Conservation (phyloP, 768 basidiomycete species). For the Naganishia friedmannii region DNA sequence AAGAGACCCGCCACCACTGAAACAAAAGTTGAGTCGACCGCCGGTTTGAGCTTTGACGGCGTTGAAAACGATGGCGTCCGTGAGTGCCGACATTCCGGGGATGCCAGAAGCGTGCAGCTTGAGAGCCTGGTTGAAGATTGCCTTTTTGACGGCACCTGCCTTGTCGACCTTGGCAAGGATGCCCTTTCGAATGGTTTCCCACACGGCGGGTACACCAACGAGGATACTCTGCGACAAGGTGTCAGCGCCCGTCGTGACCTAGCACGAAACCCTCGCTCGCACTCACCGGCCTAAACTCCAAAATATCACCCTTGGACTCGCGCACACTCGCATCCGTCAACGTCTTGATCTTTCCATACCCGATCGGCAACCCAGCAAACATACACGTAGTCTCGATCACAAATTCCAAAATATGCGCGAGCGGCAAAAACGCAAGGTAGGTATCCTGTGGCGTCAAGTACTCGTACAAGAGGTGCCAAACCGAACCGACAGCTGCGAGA, state of each 20-base stretch:
- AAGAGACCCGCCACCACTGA: slow-evolving; percentile 71
- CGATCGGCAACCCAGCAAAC: slow-evolving; percentile 42
- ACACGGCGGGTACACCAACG: slow-evolving; percentile 48
- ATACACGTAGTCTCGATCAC: slow-evolving; percentile 50
- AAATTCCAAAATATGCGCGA: slow-evolving; percentile 49
- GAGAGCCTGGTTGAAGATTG: slow-evolving; percentile 45
- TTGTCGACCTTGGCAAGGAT: slow-evolving; percentile 48
- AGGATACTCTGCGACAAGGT: slow-evolving; percentile 33
- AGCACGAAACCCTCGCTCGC: no score
- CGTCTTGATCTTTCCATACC: slow-evolving; percentile 49
- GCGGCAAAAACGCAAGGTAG: slow-evolving; percentile 42
- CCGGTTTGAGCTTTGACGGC: slow-evolving; percentile 80
- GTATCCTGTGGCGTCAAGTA: slow-evolving; percentile 40
- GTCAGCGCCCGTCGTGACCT: no score
- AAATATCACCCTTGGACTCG: slow-evolving; percentile 48
- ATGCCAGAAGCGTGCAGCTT: not conserved
- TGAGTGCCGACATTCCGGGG: not conserved
- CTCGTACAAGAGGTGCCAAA: slow-evolving; percentile 56
- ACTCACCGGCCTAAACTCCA: slow-evolving; percentile 41
- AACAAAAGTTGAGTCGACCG: slow-evolving; percentile 72
- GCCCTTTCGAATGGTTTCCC: slow-evolving; percentile 39
- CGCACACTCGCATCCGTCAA: slow-evolving; percentile 50
- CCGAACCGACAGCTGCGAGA: slow-evolving; percentile 46
- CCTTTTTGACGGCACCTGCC: slow-evolving; percentile 38
- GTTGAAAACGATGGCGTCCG: slow-evolving; percentile 62